These are phyloP conservation scores for Handroanthus guayacan DNA, from an alignment of 257 asterid genomes.

Conservation along the genomic window DNA sequence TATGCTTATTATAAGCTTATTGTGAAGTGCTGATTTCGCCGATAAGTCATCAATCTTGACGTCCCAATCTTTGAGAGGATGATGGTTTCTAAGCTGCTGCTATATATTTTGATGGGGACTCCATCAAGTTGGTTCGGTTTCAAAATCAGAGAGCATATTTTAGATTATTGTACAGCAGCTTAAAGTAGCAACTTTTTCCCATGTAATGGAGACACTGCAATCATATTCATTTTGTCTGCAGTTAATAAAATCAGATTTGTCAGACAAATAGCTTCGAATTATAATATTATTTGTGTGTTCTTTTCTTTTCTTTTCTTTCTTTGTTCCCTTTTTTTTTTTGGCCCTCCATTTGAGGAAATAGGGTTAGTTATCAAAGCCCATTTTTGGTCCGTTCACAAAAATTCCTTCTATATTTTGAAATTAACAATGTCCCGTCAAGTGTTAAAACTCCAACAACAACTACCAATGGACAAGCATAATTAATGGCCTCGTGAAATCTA, in stretches of 20 bases:
- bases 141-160: slow-evolving; percentile 1
- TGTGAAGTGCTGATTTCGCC: slow-evolving; percentile 53
- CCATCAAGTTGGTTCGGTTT: slow-evolving; percentile 23
- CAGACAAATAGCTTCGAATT: background rate
- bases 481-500: too few relatives aligned
- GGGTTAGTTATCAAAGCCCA: too few relatives aligned
- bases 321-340: too few relatives aligned
- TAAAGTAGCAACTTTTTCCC: background rate
- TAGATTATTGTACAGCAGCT: background rate
- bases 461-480: too few relatives aligned
- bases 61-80: slow-evolving; percentile 14
- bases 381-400: too few relatives aligned
- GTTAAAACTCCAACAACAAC: too few relatives aligned
- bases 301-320: background rate
- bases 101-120: background rate
- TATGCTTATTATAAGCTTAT: slow-evolving; percentile 77
- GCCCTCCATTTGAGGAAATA: too few relatives aligned
- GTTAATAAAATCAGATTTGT: background rate
- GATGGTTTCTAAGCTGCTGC: background rate
- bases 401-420: too few relatives aligned
- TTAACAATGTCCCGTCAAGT: too few relatives aligned
- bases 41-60: slow-evolving; percentile 13
- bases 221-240: background rate
- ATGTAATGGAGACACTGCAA: background rate
- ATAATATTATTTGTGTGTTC: background rate